phyloP scores from a whole-genome alignment of 2,329 filamentous ascomycete species.

The Fusarium zealandicum region DNA sequence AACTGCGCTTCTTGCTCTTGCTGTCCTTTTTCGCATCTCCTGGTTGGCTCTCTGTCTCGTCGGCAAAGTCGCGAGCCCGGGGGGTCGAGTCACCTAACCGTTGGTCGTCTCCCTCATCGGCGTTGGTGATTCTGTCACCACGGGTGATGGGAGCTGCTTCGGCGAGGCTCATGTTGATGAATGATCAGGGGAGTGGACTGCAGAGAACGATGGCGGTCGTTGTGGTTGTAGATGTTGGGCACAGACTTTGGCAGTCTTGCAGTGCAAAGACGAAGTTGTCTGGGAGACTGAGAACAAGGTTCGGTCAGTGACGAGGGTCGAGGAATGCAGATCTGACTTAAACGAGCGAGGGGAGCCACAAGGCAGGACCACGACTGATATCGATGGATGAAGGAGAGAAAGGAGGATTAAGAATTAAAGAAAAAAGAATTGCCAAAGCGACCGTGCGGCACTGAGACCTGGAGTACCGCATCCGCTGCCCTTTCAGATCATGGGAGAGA shows the following conservation, averaged over 20 bases:
- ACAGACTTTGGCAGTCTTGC: slow-evolving; percentile 5
- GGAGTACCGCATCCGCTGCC: slow-evolving; percentile 22
- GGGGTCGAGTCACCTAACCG: slow-evolving; percentile 45
- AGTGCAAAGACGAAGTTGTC: slow-evolving; percentile 10
- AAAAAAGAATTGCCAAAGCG: slow-evolving; percentile 22
- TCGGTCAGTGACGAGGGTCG: slow-evolving; percentile 26
- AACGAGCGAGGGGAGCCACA: slow-evolving; percentile 28
- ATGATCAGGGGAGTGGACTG: not conserved
- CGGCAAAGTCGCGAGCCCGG: slow-evolving; percentile 55
- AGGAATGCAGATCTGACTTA: slow-evolving; percentile 23
- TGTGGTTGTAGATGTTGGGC: not conserved
- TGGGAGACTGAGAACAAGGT: slow-evolving; percentile 17
- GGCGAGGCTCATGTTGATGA: slow-evolving; percentile 43
- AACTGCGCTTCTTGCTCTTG: slow-evolving; percentile 61
- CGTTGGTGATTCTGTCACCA: slow-evolving; percentile 28
- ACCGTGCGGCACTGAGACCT: slow-evolving; percentile 34
- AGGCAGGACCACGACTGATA: not conserved
- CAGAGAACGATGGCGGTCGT: not conserved
- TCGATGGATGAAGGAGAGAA: slow-evolving; percentile 1
- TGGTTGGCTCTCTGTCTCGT: slow-evolving; percentile 15
- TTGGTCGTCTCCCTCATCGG: slow-evolving; percentile 38
- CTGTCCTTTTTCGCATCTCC: slow-evolving; percentile 35
- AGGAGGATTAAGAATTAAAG: slow-evolving; percentile 1
- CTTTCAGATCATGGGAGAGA: slow-evolving; percentile 31
- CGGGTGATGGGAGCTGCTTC: slow-evolving; percentile 36